Conservation (phyloP, 345 rosid species). For the Bruguiera parviflora region DNA sequence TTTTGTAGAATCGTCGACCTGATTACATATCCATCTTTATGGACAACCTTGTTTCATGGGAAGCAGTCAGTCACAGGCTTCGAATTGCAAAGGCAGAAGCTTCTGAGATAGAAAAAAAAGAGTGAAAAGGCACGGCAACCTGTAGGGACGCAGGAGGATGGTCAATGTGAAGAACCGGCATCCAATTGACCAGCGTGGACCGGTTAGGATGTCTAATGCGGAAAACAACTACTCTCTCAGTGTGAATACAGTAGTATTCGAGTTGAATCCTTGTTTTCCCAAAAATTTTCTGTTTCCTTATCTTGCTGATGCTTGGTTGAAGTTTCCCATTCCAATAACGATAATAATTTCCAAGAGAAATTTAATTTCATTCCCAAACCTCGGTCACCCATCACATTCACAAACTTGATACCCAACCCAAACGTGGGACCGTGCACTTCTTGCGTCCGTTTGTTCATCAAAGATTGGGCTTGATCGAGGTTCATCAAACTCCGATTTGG, state of each 20-base stretch:
- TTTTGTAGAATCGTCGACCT: slow-evolving; percentile 57
- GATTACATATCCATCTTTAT: slow-evolving; percentile 61
- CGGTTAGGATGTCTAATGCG: too few species aligned
- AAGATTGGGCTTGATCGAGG: slow-evolving; percentile 51
- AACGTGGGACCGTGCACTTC: slow-evolving; percentile 13
- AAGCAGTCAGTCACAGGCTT: slow-evolving; percentile 65
- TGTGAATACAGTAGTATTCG: too few species aligned
- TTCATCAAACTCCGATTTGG: slow-evolving; percentile 54
- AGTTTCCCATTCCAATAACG: too few species aligned
- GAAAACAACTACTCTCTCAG: too few species aligned
- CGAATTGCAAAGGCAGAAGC: slow-evolving; percentile 62
- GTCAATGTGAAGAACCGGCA: slow-evolving; percentile 16
- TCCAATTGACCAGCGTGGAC: neutral
- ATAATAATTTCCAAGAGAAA: neutral
- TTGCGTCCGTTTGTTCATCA: slow-evolving; percentile 32
- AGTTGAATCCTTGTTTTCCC: too few species aligned
- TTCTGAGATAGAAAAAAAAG: slow-evolving; percentile 57
- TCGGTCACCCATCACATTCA: neutral
- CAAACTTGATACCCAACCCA: slow-evolving; percentile 19
- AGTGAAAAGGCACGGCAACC: slow-evolving; percentile 39
- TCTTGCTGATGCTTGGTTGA: too few species aligned
- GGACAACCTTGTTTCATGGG: slow-evolving; percentile 93
- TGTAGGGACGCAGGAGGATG: slow-evolving; percentile 28
- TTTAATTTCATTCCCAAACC: neutral
- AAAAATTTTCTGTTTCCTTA: too few species aligned